A percentile compares a stretch with the other conserved stretches of the same genome.
Conservation (phyloP, 179 eudicot genomes). For the Spergularia azorica region DNA sequence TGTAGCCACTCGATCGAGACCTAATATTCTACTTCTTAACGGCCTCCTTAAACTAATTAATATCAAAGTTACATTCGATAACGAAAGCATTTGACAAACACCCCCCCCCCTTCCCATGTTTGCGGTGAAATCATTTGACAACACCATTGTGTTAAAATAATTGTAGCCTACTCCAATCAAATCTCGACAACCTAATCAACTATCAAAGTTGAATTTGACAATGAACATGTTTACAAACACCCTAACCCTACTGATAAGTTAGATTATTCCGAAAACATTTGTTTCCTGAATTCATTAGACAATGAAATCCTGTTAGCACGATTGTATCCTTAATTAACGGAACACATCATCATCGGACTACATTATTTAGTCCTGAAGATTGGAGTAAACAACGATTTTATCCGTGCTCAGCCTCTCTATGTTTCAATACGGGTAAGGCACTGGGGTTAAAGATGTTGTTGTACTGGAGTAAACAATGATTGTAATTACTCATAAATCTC, state of each 20-base stretch:
- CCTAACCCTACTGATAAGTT: neutral
- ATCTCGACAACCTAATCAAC: neutral
- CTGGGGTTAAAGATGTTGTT: too few relatives aligned
- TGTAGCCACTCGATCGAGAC: too few relatives aligned
- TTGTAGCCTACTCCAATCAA: neutral
- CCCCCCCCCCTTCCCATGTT: too few relatives aligned
- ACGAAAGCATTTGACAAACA: neutral
- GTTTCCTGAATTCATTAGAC: neutral
- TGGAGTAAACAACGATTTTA: too few relatives aligned
- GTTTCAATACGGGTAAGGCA: too few relatives aligned
- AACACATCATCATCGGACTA: too few relatives aligned
- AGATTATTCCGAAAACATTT: neutral
- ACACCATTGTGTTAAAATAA: neutral
- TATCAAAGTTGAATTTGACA: neutral
- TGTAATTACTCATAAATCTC: too few relatives aligned
- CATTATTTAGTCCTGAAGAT: too few relatives aligned
- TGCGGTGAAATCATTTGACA: neutral
- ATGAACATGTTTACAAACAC: neutral
- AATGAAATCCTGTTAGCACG: neutral
- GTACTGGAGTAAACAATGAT: too few relatives aligned
- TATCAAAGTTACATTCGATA: neutral
- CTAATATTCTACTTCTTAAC: neutral
- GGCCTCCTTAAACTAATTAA: neutral
- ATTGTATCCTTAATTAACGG: neutral
- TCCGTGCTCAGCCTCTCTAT: too few relatives aligned